phyloP scores from a whole-genome alignment of 2,329 filamentous ascomycete species.

The Apiospora hydei region DNA sequence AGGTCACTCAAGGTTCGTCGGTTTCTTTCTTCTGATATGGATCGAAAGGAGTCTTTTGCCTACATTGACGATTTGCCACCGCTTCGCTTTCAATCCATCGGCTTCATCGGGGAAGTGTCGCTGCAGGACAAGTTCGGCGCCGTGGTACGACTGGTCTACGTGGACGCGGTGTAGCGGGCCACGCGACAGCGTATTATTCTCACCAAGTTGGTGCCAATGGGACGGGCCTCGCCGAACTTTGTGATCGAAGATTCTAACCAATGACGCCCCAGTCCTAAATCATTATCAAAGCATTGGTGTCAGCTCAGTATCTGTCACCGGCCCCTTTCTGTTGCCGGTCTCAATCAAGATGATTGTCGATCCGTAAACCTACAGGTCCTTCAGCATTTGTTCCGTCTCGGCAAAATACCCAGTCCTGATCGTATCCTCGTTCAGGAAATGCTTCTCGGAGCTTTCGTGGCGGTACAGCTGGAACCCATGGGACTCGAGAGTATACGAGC shows the following conservation, averaged over 20 bases:
- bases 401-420: constrained; percentile 75
- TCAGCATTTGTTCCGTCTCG: constrained; percentile 72
- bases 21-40: background rate
- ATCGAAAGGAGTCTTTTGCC: background rate
- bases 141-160: constrained; percentile 60
- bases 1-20: background rate
- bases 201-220: constrained; percentile 16
- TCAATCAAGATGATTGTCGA: background rate
- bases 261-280: constrained; percentile 59
- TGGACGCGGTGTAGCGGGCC: constrained; percentile 58
- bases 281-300: background rate
- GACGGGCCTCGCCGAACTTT: constrained; percentile 46
- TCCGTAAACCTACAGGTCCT: constrained; percentile 56
- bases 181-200: constrained; percentile 28
- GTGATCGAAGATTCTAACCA: constrained; percentile 45
- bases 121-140: constrained; percentile 44
- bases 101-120: constrained; percentile 51
- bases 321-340: no score
- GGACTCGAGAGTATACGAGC: constrained; percentile 46
- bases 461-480: constrained; percentile 47
- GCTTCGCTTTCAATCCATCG: constrained; percentile 47
- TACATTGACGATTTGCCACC: constrained; percentile 60
- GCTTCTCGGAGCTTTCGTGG: constrained; percentile 43
- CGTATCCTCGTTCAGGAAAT: constrained; percentile 61
- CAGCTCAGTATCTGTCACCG: background rate